Conservation (phyloP, 371 early-diverging fungal species). For the Coemansia sp. region DNA sequence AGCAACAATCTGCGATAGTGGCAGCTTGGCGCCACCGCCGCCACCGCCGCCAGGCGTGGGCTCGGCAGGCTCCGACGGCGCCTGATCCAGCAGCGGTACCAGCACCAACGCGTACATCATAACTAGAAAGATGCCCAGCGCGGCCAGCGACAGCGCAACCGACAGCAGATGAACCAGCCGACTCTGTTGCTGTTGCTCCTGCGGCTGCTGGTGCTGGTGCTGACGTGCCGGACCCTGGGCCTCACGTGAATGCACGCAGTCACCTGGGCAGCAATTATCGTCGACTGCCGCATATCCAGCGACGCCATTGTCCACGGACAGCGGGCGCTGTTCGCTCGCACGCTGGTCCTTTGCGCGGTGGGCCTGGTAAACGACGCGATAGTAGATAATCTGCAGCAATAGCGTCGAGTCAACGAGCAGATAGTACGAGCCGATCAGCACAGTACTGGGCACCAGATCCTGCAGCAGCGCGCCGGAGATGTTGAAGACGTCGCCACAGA, state of each 20-base stretch:
- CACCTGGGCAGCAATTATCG: not conserved
- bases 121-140: conserved; percentile 24
- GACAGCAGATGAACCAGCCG: conserved; percentile 21
- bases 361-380: conserved; percentile 36
- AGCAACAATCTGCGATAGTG: conserved; percentile 29
- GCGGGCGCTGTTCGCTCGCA: conserved; percentile 1
- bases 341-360: conserved; percentile 18
- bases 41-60: not conserved
- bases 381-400: conserved; percentile 42
- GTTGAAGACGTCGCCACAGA: conserved; percentile 50
- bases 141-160: conserved; percentile 21
- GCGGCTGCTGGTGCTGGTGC: too few species aligned
- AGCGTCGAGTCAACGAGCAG: conserved; percentile 42
- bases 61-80: not conserved
- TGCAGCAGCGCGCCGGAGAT: conserved; percentile 49
- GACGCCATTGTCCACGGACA: not conserved
- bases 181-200: not conserved
- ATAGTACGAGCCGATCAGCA: conserved; percentile 41
- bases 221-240: not conserved
- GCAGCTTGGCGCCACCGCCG: not conserved
- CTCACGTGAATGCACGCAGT: conserved; percentile 1
- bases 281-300: conserved; percentile 1
- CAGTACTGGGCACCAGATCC: conserved; percentile 34
- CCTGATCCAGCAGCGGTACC: not conserved
- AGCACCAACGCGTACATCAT: conserved; percentile 24